Percentiles rank a stretch among this genome's conserved stretches.
Conservation (phyloP, 2,329 filamentous ascomycete genomes). For the Purpureocillium lavendulum region DNA sequence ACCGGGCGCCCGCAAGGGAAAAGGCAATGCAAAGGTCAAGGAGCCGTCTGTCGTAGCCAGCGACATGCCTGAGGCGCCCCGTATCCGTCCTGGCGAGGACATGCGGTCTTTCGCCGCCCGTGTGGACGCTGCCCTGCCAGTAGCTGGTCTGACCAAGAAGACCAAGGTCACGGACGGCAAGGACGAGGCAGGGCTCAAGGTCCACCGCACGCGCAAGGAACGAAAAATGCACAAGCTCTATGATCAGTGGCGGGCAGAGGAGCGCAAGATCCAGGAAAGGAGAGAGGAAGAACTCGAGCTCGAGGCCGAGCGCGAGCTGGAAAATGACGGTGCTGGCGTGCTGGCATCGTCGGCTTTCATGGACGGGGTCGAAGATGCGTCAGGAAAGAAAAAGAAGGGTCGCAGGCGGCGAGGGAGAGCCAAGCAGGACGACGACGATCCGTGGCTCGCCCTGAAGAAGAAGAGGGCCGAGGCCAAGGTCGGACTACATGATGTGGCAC, state of each 20-base stretch:
- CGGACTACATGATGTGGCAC: conserved; percentile 51
- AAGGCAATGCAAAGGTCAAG: conserved; percentile 7
- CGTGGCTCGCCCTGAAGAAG: conserved; percentile 67
- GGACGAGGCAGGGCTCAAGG: conserved; percentile 57
- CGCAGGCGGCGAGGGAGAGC: conserved; percentile 30
- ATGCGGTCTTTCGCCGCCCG: conserved; percentile 73
- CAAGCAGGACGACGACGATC: conserved; percentile 56
- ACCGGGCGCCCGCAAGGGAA: conserved; percentile 5
- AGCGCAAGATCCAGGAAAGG: conserved; percentile 52
- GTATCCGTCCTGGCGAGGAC: conserved; percentile 75
- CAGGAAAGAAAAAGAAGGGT: conserved; percentile 27
- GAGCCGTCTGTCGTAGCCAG: conserved; percentile 1
- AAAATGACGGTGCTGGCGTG: conserved; percentile 45
- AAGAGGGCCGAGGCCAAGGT: conserved; percentile 50
- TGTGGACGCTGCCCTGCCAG: conserved; percentile 76
- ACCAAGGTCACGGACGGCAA: conserved; percentile 47
- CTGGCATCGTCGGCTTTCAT: conserved; percentile 30
- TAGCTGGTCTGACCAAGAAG: conserved; percentile 61
- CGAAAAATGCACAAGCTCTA: conserved; percentile 74
- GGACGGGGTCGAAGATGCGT: conserved; percentile 26
- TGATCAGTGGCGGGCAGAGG: conserved; percentile 66
- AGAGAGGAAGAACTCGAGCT: conserved; percentile 58
- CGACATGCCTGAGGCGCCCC: conserved; percentile 37
- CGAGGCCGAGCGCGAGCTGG: conserved; percentile 54
- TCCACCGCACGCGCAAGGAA: conserved; percentile 72